phyloP scores from a whole-genome alignment of 2,329 filamentous ascomycete species.

The Fusarium floridanum region DNA sequence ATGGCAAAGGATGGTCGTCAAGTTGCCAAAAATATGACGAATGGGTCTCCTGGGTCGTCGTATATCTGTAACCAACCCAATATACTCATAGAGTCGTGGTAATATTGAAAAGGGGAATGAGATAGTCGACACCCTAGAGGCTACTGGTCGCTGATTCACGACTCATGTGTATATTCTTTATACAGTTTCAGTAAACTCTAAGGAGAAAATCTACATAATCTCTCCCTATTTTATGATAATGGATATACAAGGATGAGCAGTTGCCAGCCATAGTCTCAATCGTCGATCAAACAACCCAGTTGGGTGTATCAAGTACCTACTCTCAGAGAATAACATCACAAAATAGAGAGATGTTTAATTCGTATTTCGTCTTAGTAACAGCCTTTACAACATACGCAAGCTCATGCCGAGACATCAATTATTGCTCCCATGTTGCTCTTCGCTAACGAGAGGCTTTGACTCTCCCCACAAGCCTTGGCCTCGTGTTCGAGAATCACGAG shows the following conservation, averaged over 20 bases:
- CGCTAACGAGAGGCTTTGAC: not conserved
- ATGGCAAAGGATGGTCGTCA: not conserved
- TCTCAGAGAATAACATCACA: not conserved
- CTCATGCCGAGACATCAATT: not conserved
- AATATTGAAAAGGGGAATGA: not conserved
- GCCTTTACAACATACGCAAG: not conserved
- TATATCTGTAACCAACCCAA: not conserved
- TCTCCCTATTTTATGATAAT: no score
- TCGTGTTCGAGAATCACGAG: constrained; percentile 21
- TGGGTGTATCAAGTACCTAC: not conserved
- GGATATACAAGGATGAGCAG: not conserved
- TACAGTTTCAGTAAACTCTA: no score
- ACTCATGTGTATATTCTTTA: no score
- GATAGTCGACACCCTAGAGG: not conserved
- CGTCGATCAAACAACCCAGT: not conserved
- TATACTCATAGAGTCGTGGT: not conserved
- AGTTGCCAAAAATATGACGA: constrained; percentile 18
- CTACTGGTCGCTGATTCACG: not conserved
- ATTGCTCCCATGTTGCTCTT: not conserved
- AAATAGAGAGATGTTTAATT: not conserved
- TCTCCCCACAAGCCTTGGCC: not conserved
- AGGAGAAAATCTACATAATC: no score
- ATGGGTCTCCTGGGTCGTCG: not conserved
- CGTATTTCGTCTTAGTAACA: not conserved
- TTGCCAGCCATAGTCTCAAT: not conserved